A percentile compares a stretch with the other conserved stretches of the same genome.
Conservation (phyloP, 495 filamentous ascomycete genomes). For the Chaetomium tenue region DNA sequence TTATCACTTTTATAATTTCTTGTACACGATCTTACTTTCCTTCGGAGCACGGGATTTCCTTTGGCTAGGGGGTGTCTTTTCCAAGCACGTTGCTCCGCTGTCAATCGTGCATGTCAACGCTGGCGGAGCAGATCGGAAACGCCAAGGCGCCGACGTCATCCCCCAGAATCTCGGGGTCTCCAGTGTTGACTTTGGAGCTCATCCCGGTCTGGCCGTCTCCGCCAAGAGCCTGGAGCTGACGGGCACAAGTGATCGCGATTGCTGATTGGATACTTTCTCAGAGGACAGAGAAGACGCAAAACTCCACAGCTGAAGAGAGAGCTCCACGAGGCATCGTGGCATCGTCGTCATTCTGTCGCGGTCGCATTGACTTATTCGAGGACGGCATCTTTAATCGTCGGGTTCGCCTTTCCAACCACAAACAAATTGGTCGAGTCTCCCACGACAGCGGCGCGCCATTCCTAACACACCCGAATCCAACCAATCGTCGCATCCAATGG, state of each 20-base stretch:
- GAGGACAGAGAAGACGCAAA: constrained; percentile 10
- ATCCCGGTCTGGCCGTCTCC: not conserved
- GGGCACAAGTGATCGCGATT: not conserved
- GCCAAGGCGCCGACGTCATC: constrained; percentile 12
- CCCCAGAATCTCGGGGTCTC: not conserved
- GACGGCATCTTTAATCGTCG: not conserved
- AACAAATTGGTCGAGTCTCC: not conserved
- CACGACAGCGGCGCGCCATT: not conserved
- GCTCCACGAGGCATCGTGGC: constrained; percentile 3
- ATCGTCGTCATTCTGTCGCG: constrained; percentile 6
- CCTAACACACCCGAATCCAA: not conserved
- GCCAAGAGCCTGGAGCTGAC: not conserved
- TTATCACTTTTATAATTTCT: no score
- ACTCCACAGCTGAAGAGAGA: not conserved
- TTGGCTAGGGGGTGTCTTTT: no score
- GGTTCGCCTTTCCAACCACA: not conserved
- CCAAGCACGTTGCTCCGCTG: no score
- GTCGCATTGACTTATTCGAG: not conserved
- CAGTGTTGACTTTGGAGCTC: not conserved
- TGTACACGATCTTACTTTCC: no score
- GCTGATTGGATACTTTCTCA: constrained; percentile 6
- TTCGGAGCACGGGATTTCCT: no score
- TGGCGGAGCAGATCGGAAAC: not conserved
- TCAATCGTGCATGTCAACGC: no score
- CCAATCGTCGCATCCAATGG: constrained; percentile 25